Base-by-base conservation (phyloP, 169 alveolate species). In the Perkinsus chesapeaki region DNA sequence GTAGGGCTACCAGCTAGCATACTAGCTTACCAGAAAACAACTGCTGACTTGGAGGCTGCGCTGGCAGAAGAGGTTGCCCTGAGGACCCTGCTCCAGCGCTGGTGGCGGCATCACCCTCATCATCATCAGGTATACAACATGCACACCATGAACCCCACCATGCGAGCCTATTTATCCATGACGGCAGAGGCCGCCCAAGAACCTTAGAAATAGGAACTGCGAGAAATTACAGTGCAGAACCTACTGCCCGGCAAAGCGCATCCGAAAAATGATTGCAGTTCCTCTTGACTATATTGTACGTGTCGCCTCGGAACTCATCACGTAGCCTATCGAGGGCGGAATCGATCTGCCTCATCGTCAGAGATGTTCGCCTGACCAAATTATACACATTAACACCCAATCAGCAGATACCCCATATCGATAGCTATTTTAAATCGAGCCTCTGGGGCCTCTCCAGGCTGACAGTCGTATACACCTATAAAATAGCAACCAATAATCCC, bases 211-310 rank as follows among this genome's bases (percentile, higher is more conserved):
- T 1, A 9, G 82, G 27, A 5, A 9, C 82, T 1, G 12, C 23
- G 31, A 60, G 3, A 60, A 16, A 27, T 60, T 60, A 7, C 82
- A 16, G 19, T 27, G 31, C 27, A 16, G 36, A 16, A 60, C 82
- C 93, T 7, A 92, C 82, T 39, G 93, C 72, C 60, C 39, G 39
- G 38, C 93, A 91, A 39, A 93, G 92, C 23, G 93, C 93, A 72
- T 93, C 95, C 47, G 93, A 73, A 73, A 93, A 93, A 72, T 93
- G 95, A 47, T 93, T 93, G 93, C 95, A 93, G 93, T 93, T 93
- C 9, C 73, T 91, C 27, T 39, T 39, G 39, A 93, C 39, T 34
- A 93, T 73, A 48, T 93, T 72, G n/a, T 93, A 93, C 31, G 48
- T 3, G 0, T 92, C 91, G 60, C 93, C 91, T 0, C 91, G 48